phyloP scores from a whole-genome alignment of 1,139 yeast genomes.

The Insectozyma bohioensis region DNA sequence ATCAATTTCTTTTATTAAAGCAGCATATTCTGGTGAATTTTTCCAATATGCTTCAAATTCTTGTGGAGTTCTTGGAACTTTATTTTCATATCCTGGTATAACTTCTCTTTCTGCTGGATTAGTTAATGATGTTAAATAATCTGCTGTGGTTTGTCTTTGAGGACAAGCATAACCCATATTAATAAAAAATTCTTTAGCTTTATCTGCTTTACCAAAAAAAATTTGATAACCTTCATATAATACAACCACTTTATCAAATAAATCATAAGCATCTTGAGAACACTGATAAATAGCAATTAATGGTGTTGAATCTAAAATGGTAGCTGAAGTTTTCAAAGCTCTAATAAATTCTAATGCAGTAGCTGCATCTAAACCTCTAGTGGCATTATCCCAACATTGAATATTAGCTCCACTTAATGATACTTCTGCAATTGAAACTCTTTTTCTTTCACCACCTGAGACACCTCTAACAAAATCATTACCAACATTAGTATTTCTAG shows the following conservation, averaged over 20 bases:
- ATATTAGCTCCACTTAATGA: slow-evolving; percentile 34
- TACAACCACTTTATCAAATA: slow-evolving; percentile 73
- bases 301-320: slow-evolving; percentile 57
- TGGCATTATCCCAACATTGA: slow-evolving; percentile 64
- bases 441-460: slow-evolving; percentile 46
- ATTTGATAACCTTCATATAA: slow-evolving; percentile 80
- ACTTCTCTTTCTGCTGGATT: slow-evolving; percentile 64
- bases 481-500: slow-evolving; percentile 36
- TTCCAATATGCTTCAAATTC: slow-evolving; percentile 27
- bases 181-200: slow-evolving; percentile 57
- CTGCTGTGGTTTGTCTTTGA: slow-evolving; percentile 79
- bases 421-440: slow-evolving; percentile 48
- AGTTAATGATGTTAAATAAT: slow-evolving; percentile 73
- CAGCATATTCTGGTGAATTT: slow-evolving; percentile 18
- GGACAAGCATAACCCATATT: slow-evolving; percentile 69
- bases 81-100: slow-evolving; percentile 42
- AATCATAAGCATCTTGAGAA: slow-evolving; percentile 69
- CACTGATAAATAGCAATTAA: slow-evolving; percentile 83
- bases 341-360: slow-evolving; percentile 69
- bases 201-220: slow-evolving; percentile 60
- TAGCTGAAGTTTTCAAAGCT: slow-evolving; percentile 64
- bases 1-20: slow-evolving; percentile 20
- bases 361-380: slow-evolving; percentile 62
- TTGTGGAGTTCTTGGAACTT: slow-evolving; percentile 24
- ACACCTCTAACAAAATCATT: slow-evolving; percentile 38